Percentiles rank a stretch among this genome's conserved stretches.
Conservation (phyloP, 768 basidiomycete genomes). For the Suillus americanus region DNA sequence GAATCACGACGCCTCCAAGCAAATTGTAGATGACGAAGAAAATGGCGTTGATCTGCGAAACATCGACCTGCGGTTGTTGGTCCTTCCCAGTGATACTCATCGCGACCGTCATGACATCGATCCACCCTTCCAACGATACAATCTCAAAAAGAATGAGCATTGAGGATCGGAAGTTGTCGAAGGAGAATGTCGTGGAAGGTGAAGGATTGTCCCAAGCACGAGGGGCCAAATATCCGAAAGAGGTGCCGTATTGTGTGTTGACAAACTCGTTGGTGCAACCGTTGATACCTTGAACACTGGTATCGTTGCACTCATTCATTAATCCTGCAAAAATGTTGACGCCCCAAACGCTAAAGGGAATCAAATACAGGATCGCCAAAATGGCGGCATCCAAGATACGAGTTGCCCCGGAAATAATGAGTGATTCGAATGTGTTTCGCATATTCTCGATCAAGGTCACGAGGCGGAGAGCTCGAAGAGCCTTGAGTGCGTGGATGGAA, state of each 20-base stretch:
- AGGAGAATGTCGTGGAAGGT: slow-evolving; percentile 81
- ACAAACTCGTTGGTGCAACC: slow-evolving; percentile 78
- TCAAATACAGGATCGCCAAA: slow-evolving; percentile 88
- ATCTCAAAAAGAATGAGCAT: slow-evolving; percentile 95
- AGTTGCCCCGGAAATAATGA: slow-evolving; percentile 82
- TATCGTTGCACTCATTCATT: slow-evolving; percentile 85
- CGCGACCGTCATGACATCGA: slow-evolving; percentile 85
- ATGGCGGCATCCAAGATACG: slow-evolving; percentile 89
- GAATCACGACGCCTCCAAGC: slow-evolving; percentile 84
- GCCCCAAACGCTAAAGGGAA: slow-evolving; percentile 92
- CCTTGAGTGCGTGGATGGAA: slow-evolving; percentile 83
- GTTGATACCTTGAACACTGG: slow-evolving; percentile 42
- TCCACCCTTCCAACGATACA: slow-evolving; percentile 94
- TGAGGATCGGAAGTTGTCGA: slow-evolving; percentile 82
- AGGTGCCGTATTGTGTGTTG: slow-evolving; percentile 56
- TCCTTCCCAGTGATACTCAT: slow-evolving; percentile 73
- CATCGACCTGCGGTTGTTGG: slow-evolving; percentile 70
- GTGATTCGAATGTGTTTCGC: slow-evolving; percentile 81
- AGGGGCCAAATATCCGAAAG: slow-evolving; percentile 74
- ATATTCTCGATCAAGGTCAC: slow-evolving; percentile 88
- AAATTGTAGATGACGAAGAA: slow-evolving; percentile 93
- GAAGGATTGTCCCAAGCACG: slow-evolving; percentile 89
- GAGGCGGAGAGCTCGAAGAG: slow-evolving; percentile 81
- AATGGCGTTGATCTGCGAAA: slow-evolving; percentile 78
- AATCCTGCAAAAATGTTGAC: slow-evolving; percentile 88